phyloP scores from a whole-genome alignment of 345 rosid species.

The Boechera stricta region DNA sequence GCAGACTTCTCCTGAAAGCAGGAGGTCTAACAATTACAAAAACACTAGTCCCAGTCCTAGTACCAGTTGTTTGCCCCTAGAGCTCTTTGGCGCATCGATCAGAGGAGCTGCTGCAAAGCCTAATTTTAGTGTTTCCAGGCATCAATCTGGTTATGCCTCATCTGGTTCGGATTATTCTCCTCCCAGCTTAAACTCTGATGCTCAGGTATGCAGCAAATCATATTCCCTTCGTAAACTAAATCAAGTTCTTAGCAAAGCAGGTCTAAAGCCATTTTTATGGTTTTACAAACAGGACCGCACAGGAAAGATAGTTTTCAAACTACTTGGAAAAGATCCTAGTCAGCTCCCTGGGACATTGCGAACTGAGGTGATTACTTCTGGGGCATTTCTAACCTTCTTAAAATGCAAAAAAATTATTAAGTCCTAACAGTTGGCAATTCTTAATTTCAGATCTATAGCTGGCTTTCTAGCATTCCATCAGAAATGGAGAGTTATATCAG shows the following conservation, averaged over 20 bases:
- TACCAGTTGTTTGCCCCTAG: constrained; percentile 58
- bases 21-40: constrained; percentile 51
- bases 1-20: constrained; percentile 59
- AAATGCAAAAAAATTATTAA: not conserved
- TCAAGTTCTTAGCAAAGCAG: constrained; percentile 3
- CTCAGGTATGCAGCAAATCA: constrained; percentile 56
- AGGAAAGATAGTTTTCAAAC: constrained; percentile 66
- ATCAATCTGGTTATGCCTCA: constrained; percentile 75
- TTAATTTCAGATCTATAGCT: constrained; percentile 69
- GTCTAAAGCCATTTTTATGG: constrained; percentile 6
- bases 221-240: constrained; percentile 14
- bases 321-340: constrained; percentile 78
- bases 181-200: constrained; percentile 72
- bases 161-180: constrained; percentile 92
- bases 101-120: constrained; percentile 49
- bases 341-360: constrained; percentile 72
- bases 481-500: constrained; percentile 97
- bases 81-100: constrained; percentile 66
- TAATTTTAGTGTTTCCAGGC: constrained; percentile 49
- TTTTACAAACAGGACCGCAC: constrained; percentile 60
- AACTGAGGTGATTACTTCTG: constrained; percentile 53
- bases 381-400: not conserved
- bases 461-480: constrained; percentile 88
- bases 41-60: constrained; percentile 50
- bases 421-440: constrained; percentile 11